phyloP scores from a whole-genome alignment of 169 alveolate genomes.

The Cryptosporidium ryanae region DNA sequence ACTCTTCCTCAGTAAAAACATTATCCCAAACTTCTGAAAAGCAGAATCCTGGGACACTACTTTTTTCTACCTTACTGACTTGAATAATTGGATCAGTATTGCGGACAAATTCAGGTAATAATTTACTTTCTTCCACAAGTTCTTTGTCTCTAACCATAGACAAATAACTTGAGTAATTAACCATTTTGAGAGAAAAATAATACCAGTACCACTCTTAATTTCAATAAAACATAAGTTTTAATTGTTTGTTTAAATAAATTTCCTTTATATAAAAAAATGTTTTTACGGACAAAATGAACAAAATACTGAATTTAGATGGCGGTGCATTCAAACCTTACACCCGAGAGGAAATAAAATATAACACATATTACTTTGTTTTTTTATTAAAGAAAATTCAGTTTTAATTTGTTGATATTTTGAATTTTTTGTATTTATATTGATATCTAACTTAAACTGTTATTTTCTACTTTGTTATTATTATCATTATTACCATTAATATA shows the following conservation, averaged over 20 bases:
- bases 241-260: background rate
- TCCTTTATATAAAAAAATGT: background rate
- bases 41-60: conserved; percentile 26
- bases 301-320: conserved; percentile 59
- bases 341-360: background rate
- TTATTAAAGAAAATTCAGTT: no score
- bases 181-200: conserved; percentile 1
- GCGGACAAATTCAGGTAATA: conserved; percentile 21
- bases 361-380: no score
- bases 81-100: conserved; percentile 11
- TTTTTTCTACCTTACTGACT: conserved; percentile 3
- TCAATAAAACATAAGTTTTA: background rate
- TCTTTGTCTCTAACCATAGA: conserved; percentile 62
- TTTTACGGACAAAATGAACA: background rate
- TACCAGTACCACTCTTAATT: background rate
- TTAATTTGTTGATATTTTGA: no score
- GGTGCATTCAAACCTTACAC: conserved; percentile 28
- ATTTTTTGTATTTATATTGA: no score
- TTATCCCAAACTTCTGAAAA: conserved; percentile 49
- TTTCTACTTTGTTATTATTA: no score
- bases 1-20: conserved; percentile 66
- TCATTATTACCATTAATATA: no score
- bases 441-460: no score
- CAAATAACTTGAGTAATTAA: conserved; percentile 33
- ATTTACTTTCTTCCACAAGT: conserved; percentile 24